Evolutionary conservation across 306 rosid genomes (phyloP).

Genomic region (Fragaria ananassa): DNA sequence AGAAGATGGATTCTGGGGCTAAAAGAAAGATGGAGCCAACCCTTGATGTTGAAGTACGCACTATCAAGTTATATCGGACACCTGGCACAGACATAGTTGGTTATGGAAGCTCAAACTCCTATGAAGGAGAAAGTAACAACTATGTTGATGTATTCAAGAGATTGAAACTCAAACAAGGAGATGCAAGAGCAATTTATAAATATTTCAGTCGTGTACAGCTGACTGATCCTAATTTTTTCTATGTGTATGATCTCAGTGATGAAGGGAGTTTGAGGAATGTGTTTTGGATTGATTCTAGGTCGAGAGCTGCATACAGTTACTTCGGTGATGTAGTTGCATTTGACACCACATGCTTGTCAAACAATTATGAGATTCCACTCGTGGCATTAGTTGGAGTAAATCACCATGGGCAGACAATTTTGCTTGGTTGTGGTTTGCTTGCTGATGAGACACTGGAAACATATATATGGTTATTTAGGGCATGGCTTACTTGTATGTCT

Average conservation of each 20-base stretch:
- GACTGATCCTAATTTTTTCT: constrained; percentile 74
- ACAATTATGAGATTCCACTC: constrained; percentile 73
- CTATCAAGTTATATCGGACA: constrained; percentile 79
- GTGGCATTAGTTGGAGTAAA: constrained; percentile 78
- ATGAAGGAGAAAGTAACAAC: constrained; percentile 55
- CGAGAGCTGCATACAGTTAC: constrained; percentile 80
- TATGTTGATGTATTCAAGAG: constrained; percentile 39
- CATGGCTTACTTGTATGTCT: constrained; percentile 89
- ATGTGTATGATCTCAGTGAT: constrained; percentile 80
- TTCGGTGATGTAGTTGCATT: constrained; percentile 73
- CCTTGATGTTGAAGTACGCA: constrained; percentile 75
- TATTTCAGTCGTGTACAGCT: constrained; percentile 65
- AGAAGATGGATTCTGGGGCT: constrained; percentile 64
- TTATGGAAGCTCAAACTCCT: constrained; percentile 55
- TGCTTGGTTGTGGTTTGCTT: constrained; percentile 84
- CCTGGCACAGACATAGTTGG: constrained; percentile 51
- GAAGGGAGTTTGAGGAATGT: constrained; percentile 77
- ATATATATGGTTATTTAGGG: constrained; percentile 87
- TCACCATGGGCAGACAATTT: constrained; percentile 76
- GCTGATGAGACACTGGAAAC: constrained; percentile 78
- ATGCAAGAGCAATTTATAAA: constrained; percentile 51
- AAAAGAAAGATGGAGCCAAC: constrained; percentile 83
- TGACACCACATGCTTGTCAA: constrained; percentile 75
- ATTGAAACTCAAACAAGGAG: constrained; percentile 71
- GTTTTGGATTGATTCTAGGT: constrained; percentile 89